Percentiles rank a stretch among this genome's conserved stretches.
Evolutionary conservation across 164 flowering plant species (phyloP).

Genomic region (Chloranthus sessilifolius): DNA sequence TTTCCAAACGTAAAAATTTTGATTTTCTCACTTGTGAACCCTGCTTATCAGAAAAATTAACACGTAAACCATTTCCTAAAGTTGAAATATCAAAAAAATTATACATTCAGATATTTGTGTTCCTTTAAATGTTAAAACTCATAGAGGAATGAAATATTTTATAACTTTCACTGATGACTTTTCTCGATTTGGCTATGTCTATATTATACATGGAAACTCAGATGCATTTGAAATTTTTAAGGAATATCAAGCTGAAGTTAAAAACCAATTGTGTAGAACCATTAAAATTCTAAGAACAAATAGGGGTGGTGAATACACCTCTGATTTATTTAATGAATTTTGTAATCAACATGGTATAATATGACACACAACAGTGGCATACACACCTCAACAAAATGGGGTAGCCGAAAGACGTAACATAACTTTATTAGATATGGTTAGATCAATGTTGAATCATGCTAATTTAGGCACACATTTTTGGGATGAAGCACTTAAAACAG

Average conservation of each 20-base stretch:
- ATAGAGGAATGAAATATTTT: not conserved
- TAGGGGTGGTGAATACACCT: not conserved
- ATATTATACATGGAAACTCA: not conserved
- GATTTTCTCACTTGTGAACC: not conserved
- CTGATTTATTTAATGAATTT: not conserved
- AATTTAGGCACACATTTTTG: not conserved
- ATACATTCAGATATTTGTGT: no score
- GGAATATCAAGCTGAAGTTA: not conserved
- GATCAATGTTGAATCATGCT: not conserved
- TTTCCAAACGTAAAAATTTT: not conserved
- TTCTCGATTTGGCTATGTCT: not conserved
- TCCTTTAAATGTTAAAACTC: not conserved
- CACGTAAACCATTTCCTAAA: not conserved
- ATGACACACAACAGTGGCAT: not conserved
- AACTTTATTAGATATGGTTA: not conserved
- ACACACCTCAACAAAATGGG: not conserved
- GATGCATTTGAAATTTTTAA: not conserved
- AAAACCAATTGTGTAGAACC: not conserved
- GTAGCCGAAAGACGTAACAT: not conserved
- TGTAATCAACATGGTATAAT: not conserved
- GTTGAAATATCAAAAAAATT: no score
- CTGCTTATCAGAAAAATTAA: not conserved
- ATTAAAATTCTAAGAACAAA: slow-evolving; percentile 3
- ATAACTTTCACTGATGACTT: not conserved
- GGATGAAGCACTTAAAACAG: not conserved